Evolutionary conservation across 1,139 yeast species (phyloP), one percentile per base, ranked within the genome.

Genomic region (Lodderomyces theae): DNA sequence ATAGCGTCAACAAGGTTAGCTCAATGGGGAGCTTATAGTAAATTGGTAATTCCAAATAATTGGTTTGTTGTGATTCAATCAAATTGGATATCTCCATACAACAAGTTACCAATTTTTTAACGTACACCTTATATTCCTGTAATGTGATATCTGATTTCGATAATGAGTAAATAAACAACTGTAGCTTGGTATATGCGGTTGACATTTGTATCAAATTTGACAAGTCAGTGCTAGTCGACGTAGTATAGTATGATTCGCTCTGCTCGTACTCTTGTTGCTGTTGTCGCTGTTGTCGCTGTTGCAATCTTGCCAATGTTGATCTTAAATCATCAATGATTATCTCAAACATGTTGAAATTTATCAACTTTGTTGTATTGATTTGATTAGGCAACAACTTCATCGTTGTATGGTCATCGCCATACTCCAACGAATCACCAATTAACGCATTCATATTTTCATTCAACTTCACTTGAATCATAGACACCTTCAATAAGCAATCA

Each of bases 341-440:
- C 42, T 72, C 76, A 52, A 70, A 72, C 75, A 71, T 71, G 47
- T 66, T 62, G 41, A 72, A 55, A 44, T 64, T 64, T 28, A 72
- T 69, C 37, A 66, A 55, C 46, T 63, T 64, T 13, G 64, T 51
- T 6, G 64, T 56, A 40, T 51, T 52, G 21, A 49, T 54, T 53
- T 35, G 64, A 61, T 39, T 46, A 21, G 50, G 51, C 41, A 46
- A 40, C 52, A 50, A 38, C 22, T 17, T 24, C 31, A 35, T 21
- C 10, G 31, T 32, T 10, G 22, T 19, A 9, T 39, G 17, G 7
- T 41, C 43, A 3, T 44, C 37, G 17, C 41, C 43, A 29, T 48
- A 48, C 10, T 44, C 41, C 13, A 35, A 22, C 4, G 43, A 43
- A 26, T 52, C 54, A 11, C 55, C 56, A 31, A 62, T 52, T 38